phyloP scores from a whole-genome alignment of 208 protist genomes.

The Naegleria fowleri region DNA sequence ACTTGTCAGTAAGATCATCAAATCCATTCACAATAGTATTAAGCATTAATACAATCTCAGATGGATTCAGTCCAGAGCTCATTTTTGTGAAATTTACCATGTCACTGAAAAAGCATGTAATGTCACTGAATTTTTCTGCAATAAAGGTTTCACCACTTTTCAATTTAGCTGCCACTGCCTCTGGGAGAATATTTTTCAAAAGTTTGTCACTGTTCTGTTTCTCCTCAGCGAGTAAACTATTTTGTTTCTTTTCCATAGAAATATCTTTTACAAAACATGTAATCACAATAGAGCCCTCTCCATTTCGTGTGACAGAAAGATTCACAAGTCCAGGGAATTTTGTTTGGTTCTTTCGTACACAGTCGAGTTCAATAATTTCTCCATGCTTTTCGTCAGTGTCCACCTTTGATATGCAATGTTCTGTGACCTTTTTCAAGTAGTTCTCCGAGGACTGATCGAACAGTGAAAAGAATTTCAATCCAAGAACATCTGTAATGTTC shows the following conservation, averaged over 20 bases:
- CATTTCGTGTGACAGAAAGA: background rate
- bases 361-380: background rate
- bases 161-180: background rate
- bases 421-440: background rate
- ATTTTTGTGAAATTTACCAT: slow-evolving; percentile 30
- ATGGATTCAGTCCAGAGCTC: background rate
- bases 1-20: background rate
- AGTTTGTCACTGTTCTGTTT: slow-evolving; percentile 28
- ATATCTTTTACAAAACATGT: background rate
- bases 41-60: background rate
- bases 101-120: slow-evolving; percentile 28
- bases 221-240: background rate
- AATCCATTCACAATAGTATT: slow-evolving; percentile 20
- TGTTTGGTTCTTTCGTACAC: background rate
- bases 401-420: background rate
- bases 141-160: slow-evolving; percentile 25
- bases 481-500: background rate
- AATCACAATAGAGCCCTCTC: background rate
- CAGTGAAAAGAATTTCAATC: background rate
- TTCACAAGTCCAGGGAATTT: background rate
- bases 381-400: background rate
- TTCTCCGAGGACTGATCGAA: background rate
- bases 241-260: slow-evolving; percentile 10
- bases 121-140: slow-evolving; percentile 26
- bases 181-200: slow-evolving; percentile 32